Percentiles rank a stretch among this genome's conserved stretches.
Conservation (phyloP, 345 rosid species). For the Stellera chamaejasme region DNA sequence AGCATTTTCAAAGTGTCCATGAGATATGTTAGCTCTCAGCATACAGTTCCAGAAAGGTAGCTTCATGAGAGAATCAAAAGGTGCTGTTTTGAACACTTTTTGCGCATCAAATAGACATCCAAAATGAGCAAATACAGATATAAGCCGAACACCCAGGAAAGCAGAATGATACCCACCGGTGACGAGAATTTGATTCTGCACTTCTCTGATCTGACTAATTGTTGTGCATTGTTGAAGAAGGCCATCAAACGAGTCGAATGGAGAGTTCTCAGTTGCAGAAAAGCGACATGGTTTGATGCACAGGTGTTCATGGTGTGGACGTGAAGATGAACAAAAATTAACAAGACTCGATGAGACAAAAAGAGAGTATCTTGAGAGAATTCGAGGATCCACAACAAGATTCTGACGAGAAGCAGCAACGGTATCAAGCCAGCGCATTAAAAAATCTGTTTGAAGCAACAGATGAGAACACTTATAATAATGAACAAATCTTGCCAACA, state of each 20-base stretch:
- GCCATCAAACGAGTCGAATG: constrained; percentile 24
- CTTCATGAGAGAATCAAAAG: constrained; percentile 25
- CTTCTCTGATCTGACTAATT: constrained; percentile 27
- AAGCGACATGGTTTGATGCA: constrained; percentile 10
- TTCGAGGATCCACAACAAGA: too few species aligned
- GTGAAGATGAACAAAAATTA: background rate
- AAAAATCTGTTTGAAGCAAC: too few species aligned
- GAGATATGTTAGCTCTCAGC: constrained; percentile 38
- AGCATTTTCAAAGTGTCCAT: constrained; percentile 29
- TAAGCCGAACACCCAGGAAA: constrained; percentile 47
- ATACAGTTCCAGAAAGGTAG: constrained; percentile 50
- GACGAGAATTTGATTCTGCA: constrained; percentile 33
- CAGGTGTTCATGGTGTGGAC: background rate
- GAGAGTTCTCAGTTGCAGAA: constrained; percentile 11
- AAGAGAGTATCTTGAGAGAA: constrained; percentile 7
- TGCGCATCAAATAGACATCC: constrained; percentile 35
- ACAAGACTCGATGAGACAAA: constrained; percentile 15
- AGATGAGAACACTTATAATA: too few species aligned
- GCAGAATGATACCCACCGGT: constrained; percentile 26
- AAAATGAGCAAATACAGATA: constrained; percentile 39
- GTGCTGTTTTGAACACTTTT: constrained; percentile 35
- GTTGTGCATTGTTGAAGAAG: constrained; percentile 33
- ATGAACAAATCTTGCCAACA: too few species aligned
- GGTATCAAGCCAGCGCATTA: too few species aligned
- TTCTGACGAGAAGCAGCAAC: too few species aligned